Evolutionary conservation across 805 yeast species (phyloP), one percentile per base, ranked within the genome.

Genomic region (Pichia manshurica): DNA sequence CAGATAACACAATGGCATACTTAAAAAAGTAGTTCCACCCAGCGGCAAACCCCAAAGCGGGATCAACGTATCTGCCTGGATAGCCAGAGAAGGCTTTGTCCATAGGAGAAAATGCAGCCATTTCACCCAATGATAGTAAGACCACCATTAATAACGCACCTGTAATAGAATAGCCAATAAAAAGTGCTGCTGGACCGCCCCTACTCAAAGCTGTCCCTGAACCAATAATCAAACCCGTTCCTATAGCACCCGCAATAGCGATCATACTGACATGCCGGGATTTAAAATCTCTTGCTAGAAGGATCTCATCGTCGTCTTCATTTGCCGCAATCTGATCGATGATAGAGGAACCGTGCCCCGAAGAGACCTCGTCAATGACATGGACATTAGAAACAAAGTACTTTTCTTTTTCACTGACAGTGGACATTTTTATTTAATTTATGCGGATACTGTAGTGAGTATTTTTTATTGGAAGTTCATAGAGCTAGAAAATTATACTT

Each of bases 171-270:
- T 70, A 70, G 4, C 66, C 75, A 28, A 74, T 50, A 9, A 73
- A 51, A 36, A 74, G 57, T 31, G 66, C 63, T 22, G 71, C 59
- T 1, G 78, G 77, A 5, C 78, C 79, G 36, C 69, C 68, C 23
- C 60, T 56, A 22, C 60, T 59, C 23, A 73, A 61, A 3, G 69
- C 68, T 17, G 65, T 58, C 7, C 75, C 73, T 28, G 72, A 65
- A 29, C 72, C 63, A 28, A 73, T 75, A 45, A 72, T 73, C 25
- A 73, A 58, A 7, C 71, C 75, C 3, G 73, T 70, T 21, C 78
- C 78, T 43, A 73, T 71, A 10, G 77, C 72, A 41, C 76, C 77
- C n/a, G 76, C 77, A 31, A 74, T 72, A 16, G 75, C 78, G 36
- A 74, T 62, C 47, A 74, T 62, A 53, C 72, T 76, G 29, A 74